Percentiles rank a stretch among this genome's conserved stretches.
Evolutionary conservation across 2,329 filamentous ascomycete genomes (phyloP).

Genomic region (Calonectria henricotiae): DNA sequence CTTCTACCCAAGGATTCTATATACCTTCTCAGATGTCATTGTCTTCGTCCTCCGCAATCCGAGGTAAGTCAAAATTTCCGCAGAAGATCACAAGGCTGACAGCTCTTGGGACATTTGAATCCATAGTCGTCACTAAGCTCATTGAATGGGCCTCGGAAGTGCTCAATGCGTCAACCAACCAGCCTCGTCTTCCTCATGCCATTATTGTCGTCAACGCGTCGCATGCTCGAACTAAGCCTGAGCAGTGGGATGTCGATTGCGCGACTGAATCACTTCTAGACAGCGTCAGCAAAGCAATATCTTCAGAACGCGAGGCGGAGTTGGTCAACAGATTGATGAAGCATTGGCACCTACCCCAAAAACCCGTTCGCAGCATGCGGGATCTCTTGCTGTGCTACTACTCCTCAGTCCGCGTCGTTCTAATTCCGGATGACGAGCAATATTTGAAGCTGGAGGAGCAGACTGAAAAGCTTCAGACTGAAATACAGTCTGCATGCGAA

Average conservation of each 20-base stretch:
- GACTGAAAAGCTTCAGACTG: not conserved
- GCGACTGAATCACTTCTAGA: not conserved
- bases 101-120: not conserved
- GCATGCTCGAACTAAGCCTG: not conserved
- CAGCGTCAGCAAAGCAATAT: not conserved
- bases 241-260: not conserved
- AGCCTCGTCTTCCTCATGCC: not conserved
- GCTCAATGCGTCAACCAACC: slow-evolving; percentile 2
- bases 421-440: not conserved
- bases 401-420: not conserved
- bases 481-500: not conserved
- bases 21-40: slow-evolving; percentile 1
- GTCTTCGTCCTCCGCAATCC: slow-evolving; percentile 1
- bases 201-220: slow-evolving; percentile 3
- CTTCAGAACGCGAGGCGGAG: not conserved
- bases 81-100: not conserved
- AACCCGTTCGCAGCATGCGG: not conserved
- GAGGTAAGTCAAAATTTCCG: not conserved
- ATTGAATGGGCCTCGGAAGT: not conserved
- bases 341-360: not conserved
- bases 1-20: not conserved
- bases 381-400: not conserved
- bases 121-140: not conserved
- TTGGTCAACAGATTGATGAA: slow-evolving; percentile 1
- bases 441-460: not conserved